phyloP scores from a whole-genome alignment of 257 asterid genomes.

The Solanum neorickii region DNA sequence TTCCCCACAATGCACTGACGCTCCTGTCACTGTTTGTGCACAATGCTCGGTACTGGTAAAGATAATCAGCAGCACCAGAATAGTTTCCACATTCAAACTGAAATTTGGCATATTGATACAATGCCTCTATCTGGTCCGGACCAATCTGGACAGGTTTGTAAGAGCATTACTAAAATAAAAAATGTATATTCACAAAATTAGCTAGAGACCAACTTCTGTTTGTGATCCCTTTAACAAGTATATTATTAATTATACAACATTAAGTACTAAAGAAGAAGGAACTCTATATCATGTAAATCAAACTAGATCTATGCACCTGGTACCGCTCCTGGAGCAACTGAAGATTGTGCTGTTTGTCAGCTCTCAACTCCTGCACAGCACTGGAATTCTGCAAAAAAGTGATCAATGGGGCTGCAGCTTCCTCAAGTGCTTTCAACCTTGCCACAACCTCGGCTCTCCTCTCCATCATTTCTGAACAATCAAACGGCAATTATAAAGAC shows the following conservation, averaged over 20 bases:
- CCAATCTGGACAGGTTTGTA: constrained; percentile 57
- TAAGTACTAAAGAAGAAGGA: not conserved
- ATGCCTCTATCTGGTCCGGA: constrained; percentile 29
- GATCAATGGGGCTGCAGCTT: constrained; percentile 80
- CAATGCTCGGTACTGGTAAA: constrained; percentile 75
- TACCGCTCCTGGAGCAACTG: constrained; percentile 72
- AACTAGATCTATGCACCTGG: constrained; percentile 48
- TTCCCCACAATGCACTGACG: constrained; percentile 95
- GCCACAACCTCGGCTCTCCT: constrained; percentile 94
- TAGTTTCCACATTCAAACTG: not conserved
- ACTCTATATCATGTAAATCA: not conserved
- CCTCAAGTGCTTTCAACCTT: constrained; percentile 76
- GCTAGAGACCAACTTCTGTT: not conserved
- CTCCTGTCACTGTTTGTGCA: constrained; percentile 76
- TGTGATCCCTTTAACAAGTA: not conserved
- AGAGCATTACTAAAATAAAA: not conserved
- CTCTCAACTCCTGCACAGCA: constrained; percentile 81
- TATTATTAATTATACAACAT: not conserved
- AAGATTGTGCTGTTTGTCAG: constrained; percentile 88
- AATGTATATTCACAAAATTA: not conserved
- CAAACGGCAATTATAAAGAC: not conserved
- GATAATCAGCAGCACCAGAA: constrained; percentile 83
- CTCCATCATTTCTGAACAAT: constrained; percentile 69
- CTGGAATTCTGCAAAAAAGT: constrained; percentile 76
- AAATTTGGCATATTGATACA: not conserved